phyloP scores from a whole-genome alignment of 345 rosid species.

The Lumnitzera racemosa region DNA sequence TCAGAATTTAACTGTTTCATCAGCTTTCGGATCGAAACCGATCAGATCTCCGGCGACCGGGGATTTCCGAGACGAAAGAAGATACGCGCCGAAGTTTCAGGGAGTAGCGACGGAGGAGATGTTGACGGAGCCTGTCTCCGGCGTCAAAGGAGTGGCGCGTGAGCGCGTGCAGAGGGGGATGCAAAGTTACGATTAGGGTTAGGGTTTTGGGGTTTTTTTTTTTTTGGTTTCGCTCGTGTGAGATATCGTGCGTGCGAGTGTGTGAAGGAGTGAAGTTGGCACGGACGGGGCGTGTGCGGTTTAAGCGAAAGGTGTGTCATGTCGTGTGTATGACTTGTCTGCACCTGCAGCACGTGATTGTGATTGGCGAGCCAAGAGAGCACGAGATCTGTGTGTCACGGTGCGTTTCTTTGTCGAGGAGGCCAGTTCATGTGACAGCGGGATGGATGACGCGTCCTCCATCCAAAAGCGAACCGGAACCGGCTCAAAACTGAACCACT shows the following conservation, averaged over 20 bases:
- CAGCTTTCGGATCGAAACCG: neutral
- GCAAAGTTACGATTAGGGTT: slow-evolving; percentile 9
- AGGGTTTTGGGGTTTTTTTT: slow-evolving; percentile 7
- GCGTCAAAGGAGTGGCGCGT: slow-evolving; percentile 7
- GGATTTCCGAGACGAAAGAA: neutral
- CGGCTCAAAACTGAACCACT: too few relatives aligned
- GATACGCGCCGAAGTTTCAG: slow-evolving; percentile 4
- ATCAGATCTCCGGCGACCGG: slow-evolving; percentile 3
- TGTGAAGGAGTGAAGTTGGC: slow-evolving; percentile 48
- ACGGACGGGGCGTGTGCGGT: slow-evolving; percentile 71
- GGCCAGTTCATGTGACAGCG: slow-evolving; percentile 20
- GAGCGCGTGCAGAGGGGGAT: slow-evolving; percentile 12
- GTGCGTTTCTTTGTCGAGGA: neutral
- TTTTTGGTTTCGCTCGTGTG: neutral
- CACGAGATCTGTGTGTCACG: too few relatives aligned
- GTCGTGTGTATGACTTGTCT: slow-evolving; percentile 20
- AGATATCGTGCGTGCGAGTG: slow-evolving; percentile 33
- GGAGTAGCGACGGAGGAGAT: neutral
- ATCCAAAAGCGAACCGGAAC: too few relatives aligned
- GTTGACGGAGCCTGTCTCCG: slow-evolving; percentile 4
- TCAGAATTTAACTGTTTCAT: neutral
- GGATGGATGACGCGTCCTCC: too few relatives aligned
- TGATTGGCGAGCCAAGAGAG: neutral
- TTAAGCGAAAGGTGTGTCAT: slow-evolving; percentile 12
- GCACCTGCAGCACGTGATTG: slow-evolving; percentile 39